A percentile compares a stretch with the other conserved stretches of the same genome.
phyloP scores from a whole-genome alignment of 805 yeast genomes.

The Wickerhamiella qilinensis region DNA sequence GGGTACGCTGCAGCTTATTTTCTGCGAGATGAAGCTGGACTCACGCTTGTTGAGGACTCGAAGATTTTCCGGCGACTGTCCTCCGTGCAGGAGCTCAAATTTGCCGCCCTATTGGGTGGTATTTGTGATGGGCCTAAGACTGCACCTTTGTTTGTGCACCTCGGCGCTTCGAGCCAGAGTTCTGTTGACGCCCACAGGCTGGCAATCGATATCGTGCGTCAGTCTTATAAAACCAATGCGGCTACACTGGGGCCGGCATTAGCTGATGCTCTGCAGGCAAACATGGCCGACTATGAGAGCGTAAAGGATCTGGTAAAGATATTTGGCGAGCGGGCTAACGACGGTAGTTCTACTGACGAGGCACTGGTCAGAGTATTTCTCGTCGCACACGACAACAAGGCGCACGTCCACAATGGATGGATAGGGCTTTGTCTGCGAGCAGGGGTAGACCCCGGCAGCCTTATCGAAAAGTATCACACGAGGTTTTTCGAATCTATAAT shows the following conservation, averaged over 20 bases:
- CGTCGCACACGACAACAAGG: constrained; percentile 27
- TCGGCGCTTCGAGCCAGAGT: background rate
- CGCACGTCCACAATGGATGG: constrained; percentile 48
- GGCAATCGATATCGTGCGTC: background rate
- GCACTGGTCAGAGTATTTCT: constrained; percentile 27
- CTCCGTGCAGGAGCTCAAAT: constrained; percentile 5
- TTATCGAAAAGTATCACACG: constrained; percentile 25
- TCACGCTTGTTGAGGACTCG: constrained; percentile 6
- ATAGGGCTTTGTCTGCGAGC: constrained; percentile 52
- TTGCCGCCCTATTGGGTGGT: constrained; percentile 7
- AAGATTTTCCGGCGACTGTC: constrained; percentile 10
- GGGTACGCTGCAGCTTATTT: constrained; percentile 33
- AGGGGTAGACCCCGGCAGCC: constrained; percentile 43
- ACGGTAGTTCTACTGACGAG: background rate
- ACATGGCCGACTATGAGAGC: constrained; percentile 1
- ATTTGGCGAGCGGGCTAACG: background rate
- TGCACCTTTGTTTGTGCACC: constrained; percentile 1
- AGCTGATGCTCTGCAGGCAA: background rate
- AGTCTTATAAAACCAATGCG: constrained; percentile 1
- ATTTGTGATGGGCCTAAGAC: background rate
- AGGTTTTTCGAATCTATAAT: constrained; percentile 15
- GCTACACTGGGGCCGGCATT: constrained; percentile 3
- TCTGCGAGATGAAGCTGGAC: constrained; percentile 6
- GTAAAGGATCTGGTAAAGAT: background rate
- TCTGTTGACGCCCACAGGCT: background rate